Evolutionary conservation across 441 rosid species (phyloP), one percentile per base, ranked within the genome.

Genomic region (Adansonia rubrostipa): DNA sequence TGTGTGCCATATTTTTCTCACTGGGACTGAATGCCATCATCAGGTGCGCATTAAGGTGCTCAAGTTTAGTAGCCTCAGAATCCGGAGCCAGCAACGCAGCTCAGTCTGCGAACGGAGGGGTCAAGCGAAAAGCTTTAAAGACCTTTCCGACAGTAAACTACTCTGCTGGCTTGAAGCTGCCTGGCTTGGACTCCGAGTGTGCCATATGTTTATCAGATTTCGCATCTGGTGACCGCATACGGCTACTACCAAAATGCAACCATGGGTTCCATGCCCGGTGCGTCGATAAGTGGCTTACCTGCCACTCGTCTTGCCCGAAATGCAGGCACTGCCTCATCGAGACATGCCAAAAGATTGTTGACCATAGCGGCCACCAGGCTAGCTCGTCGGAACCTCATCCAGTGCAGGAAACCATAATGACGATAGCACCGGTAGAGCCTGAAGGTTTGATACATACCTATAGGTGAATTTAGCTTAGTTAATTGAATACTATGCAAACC

Each of bases 271-370:
- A 91, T 54, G 88, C 87, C 74, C 78, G 78, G 42, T 93, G 98
- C 84, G 88, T 93, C 19, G 95, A 93, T 84, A 92, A 88, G 83
- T 93, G 98, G 97, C 87, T 93, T 0, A 85, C 91, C 61, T 82
- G 92, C 9, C 98, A 91, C 81, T 87, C 98, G 3, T 89, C 97
- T 20, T 93, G 98, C 81, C 98, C 98, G 0, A 93, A 90, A 5
- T 93, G 98, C 80, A 80, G 98, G 77, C 88, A 88, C 86, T 89
- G 96, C 82, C 90, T 92, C 67, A 84, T 87, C 3, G 89, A 88
- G 77, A 90, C 97, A 1, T 90, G 93, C 80, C 87, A 89, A 47
- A 93, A 93, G 82, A 93, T 90, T 73, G 88, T 84, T 9, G 90
- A 88, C 5, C 85, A 3, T 11, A 48, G 53, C 53, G 13, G 88